Evolutionary conservation across 805 yeast genomes (phyloP), one percentile per base, ranked within the genome.

Genomic region (Candida ortonii): DNA sequence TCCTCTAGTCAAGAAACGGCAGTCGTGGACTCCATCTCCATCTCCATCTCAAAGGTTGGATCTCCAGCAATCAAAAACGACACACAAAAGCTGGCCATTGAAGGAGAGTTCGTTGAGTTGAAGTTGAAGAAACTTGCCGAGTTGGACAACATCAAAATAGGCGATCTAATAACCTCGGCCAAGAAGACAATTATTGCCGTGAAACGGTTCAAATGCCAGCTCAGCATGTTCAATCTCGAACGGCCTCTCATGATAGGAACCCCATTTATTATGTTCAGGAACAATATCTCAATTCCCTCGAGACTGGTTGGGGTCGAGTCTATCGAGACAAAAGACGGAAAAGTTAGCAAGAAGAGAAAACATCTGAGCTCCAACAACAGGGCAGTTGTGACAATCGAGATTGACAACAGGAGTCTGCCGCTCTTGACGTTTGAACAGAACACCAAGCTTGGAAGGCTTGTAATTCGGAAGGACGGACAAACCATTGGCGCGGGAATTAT

Each of bases 161-260:
- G 84, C 24, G 96, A 88, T 47, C 68, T 89, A 25, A 67, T 76
- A 3, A 73, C 80, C 22, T 22, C 27, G 9, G 19, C 33, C 3
- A 28, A 24, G 3, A 43, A 44, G 15, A 25, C 22, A 5, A 64
- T 77, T 16, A 68, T 62, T 13, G 61, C 80, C 13, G 66, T 68
- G 2, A 68, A 67, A 31, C 67, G 64, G 32, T 71, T 77, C 43
- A 59, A 60, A n/a, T 76, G 83, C 28, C 73, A 78, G 35, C 55
- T 86, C 26, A 64, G 70, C 25, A 65, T 81, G 5, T 90, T 90
- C 46, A 82, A 82, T 37, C 55, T 78, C 49, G 69, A 68, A 22
- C 70, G 84, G 44, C 96, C 96, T 1, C 59, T 88, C 28, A 62
- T 88, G 25, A 78, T 81, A 10, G 96, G 97, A 6, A 71, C 94